A percentile compares a stretch with the other conserved stretches of the same genome.
Conservation (phyloP, 177 flowering plant species). For the Vitis hybrid region DNA sequence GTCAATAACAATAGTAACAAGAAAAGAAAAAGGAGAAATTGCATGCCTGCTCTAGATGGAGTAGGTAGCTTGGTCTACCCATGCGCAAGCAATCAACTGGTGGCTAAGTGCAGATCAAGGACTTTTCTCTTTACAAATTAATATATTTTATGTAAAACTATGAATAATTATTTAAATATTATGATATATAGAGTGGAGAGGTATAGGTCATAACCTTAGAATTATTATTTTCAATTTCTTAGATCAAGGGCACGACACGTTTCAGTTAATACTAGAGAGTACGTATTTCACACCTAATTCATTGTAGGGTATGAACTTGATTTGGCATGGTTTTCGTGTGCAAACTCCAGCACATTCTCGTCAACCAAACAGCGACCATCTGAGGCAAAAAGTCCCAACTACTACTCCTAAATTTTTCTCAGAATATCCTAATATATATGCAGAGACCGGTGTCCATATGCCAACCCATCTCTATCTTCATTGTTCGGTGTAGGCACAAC, state of each 20-base stretch:
- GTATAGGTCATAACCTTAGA: too few species aligned
- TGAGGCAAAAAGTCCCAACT: constrained; percentile 29
- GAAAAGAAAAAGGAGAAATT: neutral
- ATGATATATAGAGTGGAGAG: too few species aligned
- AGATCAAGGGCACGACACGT: too few species aligned
- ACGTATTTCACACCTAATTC: neutral
- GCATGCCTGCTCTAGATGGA: neutral
- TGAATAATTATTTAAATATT: too few species aligned
- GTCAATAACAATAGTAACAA: too few species aligned
- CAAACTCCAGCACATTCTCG: neutral
- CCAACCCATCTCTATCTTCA: too few species aligned
- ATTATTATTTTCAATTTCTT: too few species aligned
- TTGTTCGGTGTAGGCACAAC: too few species aligned
- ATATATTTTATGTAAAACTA: too few species aligned
- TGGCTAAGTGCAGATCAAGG: too few species aligned
- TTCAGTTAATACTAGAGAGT: neutral
- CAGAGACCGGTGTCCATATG: neutral
- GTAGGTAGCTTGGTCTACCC: neutral
- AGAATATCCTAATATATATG: constrained; percentile 16
- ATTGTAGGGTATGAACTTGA: neutral
- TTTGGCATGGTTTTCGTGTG: constrained; percentile 19
- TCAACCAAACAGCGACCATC: constrained; percentile 14
- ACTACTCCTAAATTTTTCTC: constrained; percentile 35
- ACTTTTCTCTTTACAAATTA: too few species aligned
- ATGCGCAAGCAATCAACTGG: too few species aligned